Evolutionary conservation across 2,329 filamentous ascomycete genomes (phyloP).

Genomic region (Botrytis porri): DNA sequence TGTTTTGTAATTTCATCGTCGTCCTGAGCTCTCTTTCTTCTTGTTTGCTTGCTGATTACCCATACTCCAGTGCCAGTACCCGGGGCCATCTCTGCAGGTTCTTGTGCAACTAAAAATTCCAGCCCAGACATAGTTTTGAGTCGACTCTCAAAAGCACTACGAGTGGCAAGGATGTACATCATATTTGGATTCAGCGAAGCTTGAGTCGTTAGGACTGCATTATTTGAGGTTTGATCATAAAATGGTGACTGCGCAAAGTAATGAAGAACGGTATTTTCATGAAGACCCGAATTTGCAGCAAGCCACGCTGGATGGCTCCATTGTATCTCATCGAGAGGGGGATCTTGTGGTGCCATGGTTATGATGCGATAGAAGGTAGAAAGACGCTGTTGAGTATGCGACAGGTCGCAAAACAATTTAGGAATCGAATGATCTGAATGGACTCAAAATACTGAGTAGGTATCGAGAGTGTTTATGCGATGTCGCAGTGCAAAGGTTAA

Average conservation of each 20-base stretch:
- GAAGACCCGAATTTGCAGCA: conserved; percentile 55
- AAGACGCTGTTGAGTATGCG: background rate
- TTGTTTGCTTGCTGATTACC: conserved; percentile 67
- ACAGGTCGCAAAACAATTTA: background rate
- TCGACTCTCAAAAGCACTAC: conserved; percentile 61
- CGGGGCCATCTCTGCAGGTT: conserved; percentile 60
- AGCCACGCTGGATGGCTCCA: conserved; percentile 55
- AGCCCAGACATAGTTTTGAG: conserved; percentile 63
- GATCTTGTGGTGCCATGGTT: conserved; percentile 48
- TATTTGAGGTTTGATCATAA: conserved; percentile 66
- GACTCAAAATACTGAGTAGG: background rate
- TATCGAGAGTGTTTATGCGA: background rate
- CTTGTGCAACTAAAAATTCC: conserved; percentile 64
- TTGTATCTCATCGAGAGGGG: conserved; percentile 64
- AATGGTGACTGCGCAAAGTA: conserved; percentile 68
- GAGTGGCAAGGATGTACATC: conserved; percentile 55
- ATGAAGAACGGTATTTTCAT: conserved; percentile 60
- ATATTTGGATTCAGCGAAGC: conserved; percentile 60
- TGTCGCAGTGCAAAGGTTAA: background rate
- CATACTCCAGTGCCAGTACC: conserved; percentile 63
- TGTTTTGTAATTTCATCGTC: conserved; percentile 61
- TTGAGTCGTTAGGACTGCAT: conserved; percentile 60
- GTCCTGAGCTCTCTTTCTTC: conserved; percentile 54
- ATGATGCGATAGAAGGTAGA: background rate
- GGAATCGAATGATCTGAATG: no score